These are phyloP conservation scores for Paramecium octaurelia DNA, from an alignment of 73 alveolate species.

Conservation along the genomic window DNA sequence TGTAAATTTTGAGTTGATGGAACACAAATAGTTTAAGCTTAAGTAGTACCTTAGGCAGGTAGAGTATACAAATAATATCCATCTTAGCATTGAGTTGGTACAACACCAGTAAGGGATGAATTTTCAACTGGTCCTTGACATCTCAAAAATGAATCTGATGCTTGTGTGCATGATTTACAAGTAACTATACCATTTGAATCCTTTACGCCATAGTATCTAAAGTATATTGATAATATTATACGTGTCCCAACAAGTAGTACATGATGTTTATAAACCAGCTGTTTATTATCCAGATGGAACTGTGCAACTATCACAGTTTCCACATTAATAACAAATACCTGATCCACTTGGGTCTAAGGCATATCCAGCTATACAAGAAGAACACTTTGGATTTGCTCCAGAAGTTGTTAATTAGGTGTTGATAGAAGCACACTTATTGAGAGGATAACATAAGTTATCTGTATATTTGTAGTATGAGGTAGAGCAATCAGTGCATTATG, in stretches of 20 bases:
- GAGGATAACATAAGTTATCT: background rate
- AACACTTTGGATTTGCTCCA: background rate
- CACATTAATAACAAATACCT: background rate
- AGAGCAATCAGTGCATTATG: background rate
- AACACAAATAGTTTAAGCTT: background rate
- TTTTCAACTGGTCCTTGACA: slow-evolving; percentile 5
- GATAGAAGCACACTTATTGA: background rate
- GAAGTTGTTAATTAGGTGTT: background rate
- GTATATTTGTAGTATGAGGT: background rate
- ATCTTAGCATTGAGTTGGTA: background rate
- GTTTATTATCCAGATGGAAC: background rate
- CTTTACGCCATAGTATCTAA: background rate
- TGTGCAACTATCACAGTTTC: background rate
- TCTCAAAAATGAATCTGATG: background rate
- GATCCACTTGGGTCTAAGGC: background rate
- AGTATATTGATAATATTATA: background rate
- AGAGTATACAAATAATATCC: slow-evolving; percentile 9
- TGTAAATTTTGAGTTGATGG: background rate
- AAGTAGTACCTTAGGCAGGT: background rate
- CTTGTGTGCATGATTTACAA: background rate
- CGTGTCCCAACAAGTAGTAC: slow-evolving; percentile 5
- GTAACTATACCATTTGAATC: background rate
- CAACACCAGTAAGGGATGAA: background rate
- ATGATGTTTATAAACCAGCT: background rate
- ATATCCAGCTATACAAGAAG: background rate